Conservation (phyloP, 371 early-diverging fungal genomes). For the Rhizomucor miehei region DNA sequence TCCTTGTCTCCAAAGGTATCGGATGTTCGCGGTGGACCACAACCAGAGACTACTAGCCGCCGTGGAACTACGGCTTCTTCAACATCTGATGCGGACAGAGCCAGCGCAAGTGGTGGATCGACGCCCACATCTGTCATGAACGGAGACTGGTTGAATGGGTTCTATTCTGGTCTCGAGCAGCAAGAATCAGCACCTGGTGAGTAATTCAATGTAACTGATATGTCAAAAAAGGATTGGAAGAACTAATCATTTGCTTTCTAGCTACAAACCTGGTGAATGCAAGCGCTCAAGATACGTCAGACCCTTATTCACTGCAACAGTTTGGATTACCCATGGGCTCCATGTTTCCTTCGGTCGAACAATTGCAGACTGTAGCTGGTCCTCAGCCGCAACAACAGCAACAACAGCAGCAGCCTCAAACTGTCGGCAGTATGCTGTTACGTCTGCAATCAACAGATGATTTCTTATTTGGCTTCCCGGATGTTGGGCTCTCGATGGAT, state of each 20-base stretch:
- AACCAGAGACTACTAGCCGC: neutral
- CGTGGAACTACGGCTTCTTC: constrained; percentile 1
- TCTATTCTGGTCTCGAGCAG: constrained; percentile 24
- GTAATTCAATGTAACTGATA: too few relatives aligned
- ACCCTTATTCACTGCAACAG: constrained; percentile 32
- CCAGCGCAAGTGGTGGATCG: constrained; percentile 22
- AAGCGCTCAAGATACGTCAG: neutral
- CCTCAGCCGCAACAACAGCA: constrained; percentile 12
- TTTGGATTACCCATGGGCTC: constrained; percentile 30
- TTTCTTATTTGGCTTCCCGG: constrained; percentile 14
- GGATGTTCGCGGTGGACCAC: neutral
- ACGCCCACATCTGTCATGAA: constrained; percentile 23
- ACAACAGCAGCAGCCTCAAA: constrained; percentile 5
- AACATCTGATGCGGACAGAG: constrained; percentile 7
- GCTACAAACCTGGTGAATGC: too few relatives aligned
- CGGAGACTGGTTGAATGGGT: constrained; percentile 43
- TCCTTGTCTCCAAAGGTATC: neutral
- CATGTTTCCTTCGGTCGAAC: constrained; percentile 17
- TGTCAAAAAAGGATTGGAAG: too few relatives aligned
- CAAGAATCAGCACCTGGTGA: constrained; percentile 2
- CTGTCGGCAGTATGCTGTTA: constrained; percentile 12
- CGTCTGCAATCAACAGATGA: constrained; percentile 7
- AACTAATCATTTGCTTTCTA: neutral
- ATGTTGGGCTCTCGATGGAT: constrained; percentile 9
- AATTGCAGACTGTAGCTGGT: neutral